A percentile compares a stretch with the other conserved stretches of the same genome.
These are phyloP conservation scores for Aspergillus sp. DNA, from an alignment of 2,329 filamentous ascomycete genomes.

Conservation along the genomic window DNA sequence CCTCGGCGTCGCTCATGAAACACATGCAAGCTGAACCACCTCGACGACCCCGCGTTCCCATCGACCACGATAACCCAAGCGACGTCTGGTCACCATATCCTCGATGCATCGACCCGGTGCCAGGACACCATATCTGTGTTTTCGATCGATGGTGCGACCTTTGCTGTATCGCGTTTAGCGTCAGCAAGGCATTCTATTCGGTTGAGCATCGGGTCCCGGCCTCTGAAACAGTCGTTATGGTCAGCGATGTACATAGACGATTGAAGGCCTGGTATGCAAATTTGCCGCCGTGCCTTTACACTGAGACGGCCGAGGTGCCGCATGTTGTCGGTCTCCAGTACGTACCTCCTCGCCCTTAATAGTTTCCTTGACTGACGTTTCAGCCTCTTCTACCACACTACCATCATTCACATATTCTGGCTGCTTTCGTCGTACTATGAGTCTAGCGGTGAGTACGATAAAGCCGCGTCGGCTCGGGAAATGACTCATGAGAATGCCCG, in stretches of 20 bases:
- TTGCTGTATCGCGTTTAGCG: constrained; percentile 18
- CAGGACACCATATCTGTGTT: constrained; percentile 22
- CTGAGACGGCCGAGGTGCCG: constrained; percentile 21
- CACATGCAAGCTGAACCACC: constrained; percentile 18
- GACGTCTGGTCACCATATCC: constrained; percentile 29
- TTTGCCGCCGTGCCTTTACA: constrained; percentile 26
- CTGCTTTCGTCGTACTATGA: constrained; percentile 20
- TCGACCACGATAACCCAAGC: constrained; percentile 11
- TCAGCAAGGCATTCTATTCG: constrained; percentile 21
- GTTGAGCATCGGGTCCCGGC: constrained; percentile 12
- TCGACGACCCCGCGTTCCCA: constrained; percentile 13
- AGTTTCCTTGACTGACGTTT: background rate
- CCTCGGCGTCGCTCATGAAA: constrained; percentile 21
- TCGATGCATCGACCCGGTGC: constrained; percentile 13
- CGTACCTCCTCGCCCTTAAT: background rate
- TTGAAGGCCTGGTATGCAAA: constrained; percentile 26
- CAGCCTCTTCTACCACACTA: constrained; percentile 29
- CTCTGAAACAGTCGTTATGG: constrained; percentile 12
- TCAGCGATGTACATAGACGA: constrained; percentile 20
- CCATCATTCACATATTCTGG: constrained; percentile 29
- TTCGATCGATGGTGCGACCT: constrained; percentile 28
- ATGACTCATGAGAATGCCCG: constrained; percentile 23
- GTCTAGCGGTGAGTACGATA: background rate
- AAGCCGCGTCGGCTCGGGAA: constrained; percentile 13
- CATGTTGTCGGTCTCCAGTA: constrained; percentile 30